Evolutionary conservation across 2,329 filamentous ascomycete genomes (phyloP).

Genomic region (Talaromyces rugulosus): DNA sequence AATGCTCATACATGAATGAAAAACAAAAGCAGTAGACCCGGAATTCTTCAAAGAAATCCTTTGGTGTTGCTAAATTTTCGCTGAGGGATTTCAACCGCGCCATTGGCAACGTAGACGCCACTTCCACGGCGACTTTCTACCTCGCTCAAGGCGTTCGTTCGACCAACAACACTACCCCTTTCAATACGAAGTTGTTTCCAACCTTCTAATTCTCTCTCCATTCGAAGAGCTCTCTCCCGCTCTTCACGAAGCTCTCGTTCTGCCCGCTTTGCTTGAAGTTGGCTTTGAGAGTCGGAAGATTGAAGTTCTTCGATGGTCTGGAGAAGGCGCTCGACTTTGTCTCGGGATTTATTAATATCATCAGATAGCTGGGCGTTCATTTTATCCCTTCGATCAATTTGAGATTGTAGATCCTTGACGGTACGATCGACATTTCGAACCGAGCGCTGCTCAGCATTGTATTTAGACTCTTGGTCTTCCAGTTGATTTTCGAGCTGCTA

Average conservation of each 20-base stretch:
- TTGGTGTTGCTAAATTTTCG: constrained; percentile 71
- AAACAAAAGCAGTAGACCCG: not conserved
- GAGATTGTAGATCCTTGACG: constrained; percentile 86
- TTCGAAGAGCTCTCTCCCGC: constrained; percentile 69
- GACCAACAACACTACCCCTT: constrained; percentile 40
- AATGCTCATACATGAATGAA: not conserved
- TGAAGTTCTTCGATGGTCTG: constrained; percentile 92
- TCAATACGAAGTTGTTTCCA: constrained; percentile 71
- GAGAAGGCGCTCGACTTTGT: constrained; percentile 86
- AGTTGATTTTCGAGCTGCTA: constrained; percentile 78
- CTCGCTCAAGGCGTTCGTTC: constrained; percentile 30
- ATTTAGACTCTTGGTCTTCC: constrained; percentile 74
- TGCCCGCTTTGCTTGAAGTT: constrained; percentile 76
- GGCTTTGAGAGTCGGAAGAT: constrained; percentile 73
- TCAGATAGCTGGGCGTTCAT: constrained; percentile 74
- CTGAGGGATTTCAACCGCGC: constrained; percentile 53
- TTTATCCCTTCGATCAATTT: constrained; percentile 92
- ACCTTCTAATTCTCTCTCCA: constrained; percentile 85
- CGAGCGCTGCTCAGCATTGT: constrained; percentile 76
- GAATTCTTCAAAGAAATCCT: constrained; percentile 59
- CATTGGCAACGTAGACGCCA: constrained; percentile 31
- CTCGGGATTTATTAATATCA: constrained; percentile 77
- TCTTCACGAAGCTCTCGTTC: constrained; percentile 90
- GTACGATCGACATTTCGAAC: constrained; percentile 89
- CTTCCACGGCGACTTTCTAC: constrained; percentile 37